Evolutionary conservation across 352 stramenopile species (phyloP).

Genomic region (Thalassiosira livingstoniorum): DNA sequence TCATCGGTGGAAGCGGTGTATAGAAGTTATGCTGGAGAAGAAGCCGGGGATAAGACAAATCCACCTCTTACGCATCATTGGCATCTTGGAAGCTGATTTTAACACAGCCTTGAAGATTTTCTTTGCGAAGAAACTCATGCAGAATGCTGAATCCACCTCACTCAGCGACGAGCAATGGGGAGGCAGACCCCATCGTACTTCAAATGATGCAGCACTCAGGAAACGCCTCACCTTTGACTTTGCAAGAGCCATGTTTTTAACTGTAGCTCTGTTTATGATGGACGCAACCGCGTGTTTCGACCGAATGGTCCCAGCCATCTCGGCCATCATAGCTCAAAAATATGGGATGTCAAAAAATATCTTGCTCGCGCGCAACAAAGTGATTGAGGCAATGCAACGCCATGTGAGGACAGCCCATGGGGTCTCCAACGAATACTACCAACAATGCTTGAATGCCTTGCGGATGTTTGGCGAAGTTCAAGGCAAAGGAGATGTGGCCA

Average conservation of each 20-base stretch:
- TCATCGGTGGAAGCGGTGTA: neutral
- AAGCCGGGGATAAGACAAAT: neutral
- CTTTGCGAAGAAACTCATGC: neutral
- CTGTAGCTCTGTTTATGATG: constrained; percentile 8
- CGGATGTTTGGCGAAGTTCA: neutral
- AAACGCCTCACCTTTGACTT: constrained; percentile 11
- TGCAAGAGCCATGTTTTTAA: constrained; percentile 3
- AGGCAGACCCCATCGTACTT: neutral
- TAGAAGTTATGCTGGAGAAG: neutral
- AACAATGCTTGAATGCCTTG: neutral
- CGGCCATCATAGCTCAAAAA: neutral
- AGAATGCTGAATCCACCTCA: neutral
- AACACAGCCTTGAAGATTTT: too few species aligned
- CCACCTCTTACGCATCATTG: constrained; percentile 1
- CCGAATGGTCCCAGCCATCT: neutral
- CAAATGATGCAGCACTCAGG: constrained; percentile 2
- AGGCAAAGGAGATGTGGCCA: constrained; percentile 2
- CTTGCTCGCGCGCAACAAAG: neutral
- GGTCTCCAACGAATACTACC: neutral
- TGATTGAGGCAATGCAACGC: neutral
- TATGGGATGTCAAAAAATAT: neutral
- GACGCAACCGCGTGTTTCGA: constrained; percentile 1
- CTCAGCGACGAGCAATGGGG: too few species aligned
- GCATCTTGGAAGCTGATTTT: too few species aligned
- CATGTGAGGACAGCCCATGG: neutral